Base-by-base conservation (phyloP, 495 filamentous ascomycete genomes). In the Jackrogersella multiformis region DNA sequence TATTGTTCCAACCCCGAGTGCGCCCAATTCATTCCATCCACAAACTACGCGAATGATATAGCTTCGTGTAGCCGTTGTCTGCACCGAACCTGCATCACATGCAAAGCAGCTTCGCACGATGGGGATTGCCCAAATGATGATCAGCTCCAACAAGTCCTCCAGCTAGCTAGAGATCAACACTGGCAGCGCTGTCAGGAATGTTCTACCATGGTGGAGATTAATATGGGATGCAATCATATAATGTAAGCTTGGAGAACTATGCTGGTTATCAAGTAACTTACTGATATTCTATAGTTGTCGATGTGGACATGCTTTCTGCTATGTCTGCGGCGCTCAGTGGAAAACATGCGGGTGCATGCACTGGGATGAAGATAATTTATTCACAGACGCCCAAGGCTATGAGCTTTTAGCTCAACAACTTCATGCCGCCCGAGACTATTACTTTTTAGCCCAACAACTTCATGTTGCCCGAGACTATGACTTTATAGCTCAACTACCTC, bases 191-290 rank as follows among this genome's bases (percentile, higher is more conserved):
- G 92, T 70, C 87, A 86, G 71, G 87, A 83, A 59, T 94, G 92
- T 77, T 85, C 80, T 46, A 79, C 86, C 5, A 83, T 89, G 75
- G 86, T 94, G 10, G 91, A 94, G 71, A 78, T 91, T 35, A 86
- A 88, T 64, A 85, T 88, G 56, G 91, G 92, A 46, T 92, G 90
- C 74, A 92, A 91, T 71, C 92, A 94, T 68, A 93, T 93, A 84
- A 92, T 87, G 55, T 94, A 84, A 68, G 70, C 55, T 9, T 38
- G 2, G 5, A 36, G 23, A 0, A 9, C 13, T n/a, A n/a, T n/a
- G n/a, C 4, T 7, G 4, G 7, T 8, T 45, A 42, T 10, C 7
- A 30, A 13, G 4, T n/a, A 28, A 15, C 36, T 23, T 60, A 36
- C 48, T 73, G 4, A 72, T 21, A 7, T 35, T 56, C 7, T 39